These are phyloP conservation scores for Apiotrichum porosum DNA, from an alignment of 1,284 basidiomycete species.

Conservation along the genomic window DNA sequence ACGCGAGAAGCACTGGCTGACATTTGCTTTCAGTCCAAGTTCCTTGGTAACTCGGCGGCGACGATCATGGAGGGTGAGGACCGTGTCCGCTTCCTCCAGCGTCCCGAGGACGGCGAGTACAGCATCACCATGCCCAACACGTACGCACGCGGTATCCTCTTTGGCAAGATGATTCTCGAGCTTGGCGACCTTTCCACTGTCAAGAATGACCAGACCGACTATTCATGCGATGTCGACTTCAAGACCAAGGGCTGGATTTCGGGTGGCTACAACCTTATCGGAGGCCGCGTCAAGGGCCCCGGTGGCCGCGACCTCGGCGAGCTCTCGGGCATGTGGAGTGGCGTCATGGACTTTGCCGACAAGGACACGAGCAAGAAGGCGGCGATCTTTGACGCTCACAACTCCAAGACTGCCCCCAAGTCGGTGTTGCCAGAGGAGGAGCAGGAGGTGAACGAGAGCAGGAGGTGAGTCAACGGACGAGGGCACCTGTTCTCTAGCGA, in stretches of 20 bases:
- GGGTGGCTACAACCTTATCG: conserved; percentile 88
- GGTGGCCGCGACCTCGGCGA: conserved; percentile 74
- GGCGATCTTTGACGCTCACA: conserved; percentile 78
- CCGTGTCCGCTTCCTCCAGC: conserved; percentile 70
- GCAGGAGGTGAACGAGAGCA: conserved; percentile 84
- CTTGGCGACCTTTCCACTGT: conserved; percentile 87
- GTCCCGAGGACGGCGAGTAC: conserved; percentile 70
- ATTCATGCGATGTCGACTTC: conserved; percentile 86
- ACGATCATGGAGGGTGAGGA: conserved; percentile 97
- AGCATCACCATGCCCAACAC: conserved; percentile 79
- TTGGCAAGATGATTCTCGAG: conserved; percentile 97
- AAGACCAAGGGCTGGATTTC: conserved; percentile 99
- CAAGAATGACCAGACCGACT: conserved; percentile 69
- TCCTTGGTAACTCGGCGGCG: conserved; percentile 92
- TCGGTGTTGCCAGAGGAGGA: conserved; percentile 75
- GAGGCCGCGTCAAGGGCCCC: conserved; percentile 65
- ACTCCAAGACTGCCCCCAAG: conserved; percentile 70
- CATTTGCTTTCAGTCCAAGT: conserved; percentile 58
- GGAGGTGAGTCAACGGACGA: conserved; percentile 64
- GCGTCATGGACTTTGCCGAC: conserved; percentile 80
- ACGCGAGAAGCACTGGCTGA: neutral
- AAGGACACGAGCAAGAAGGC: conserved; percentile 65
- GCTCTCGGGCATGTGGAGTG: conserved; percentile 85
- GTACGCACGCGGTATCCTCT: conserved; percentile 92
- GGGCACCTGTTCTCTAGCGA: neutral